Percentiles rank a stretch among this genome's conserved stretches.
phyloP scores from a whole-genome alignment of 192 early-diverging fungal species.

The Geosiphon pyriformis region DNA sequence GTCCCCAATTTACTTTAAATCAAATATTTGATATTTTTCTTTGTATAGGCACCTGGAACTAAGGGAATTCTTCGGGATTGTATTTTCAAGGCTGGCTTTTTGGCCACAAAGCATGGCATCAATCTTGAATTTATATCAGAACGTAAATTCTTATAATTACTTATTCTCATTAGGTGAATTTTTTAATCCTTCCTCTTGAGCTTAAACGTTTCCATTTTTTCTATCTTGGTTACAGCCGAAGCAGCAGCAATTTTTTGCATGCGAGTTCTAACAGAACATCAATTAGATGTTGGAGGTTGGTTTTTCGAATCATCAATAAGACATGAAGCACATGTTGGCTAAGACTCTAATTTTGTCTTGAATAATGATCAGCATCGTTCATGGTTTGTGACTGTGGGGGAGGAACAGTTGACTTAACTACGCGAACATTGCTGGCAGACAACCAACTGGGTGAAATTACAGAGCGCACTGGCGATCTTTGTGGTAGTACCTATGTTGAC shows the following conservation, averaged over 20 bases:
- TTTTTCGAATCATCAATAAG: background rate
- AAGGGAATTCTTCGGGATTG: constrained; percentile 49
- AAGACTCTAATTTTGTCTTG: no score
- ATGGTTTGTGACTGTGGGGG: constrained; percentile 56
- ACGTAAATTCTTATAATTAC: background rate
- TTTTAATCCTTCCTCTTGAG: background rate
- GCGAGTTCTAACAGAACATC: background rate
- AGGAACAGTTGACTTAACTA: constrained; percentile 53
- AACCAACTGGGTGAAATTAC: constrained; percentile 43
- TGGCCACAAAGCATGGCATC: constrained; percentile 16
- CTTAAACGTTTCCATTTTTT: background rate
- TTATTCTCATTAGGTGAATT: background rate
- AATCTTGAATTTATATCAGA: background rate
- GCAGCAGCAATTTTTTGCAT: constrained; percentile 5
- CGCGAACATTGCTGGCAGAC: constrained; percentile 26
- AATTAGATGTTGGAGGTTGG: background rate
- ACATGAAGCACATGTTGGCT: background rate
- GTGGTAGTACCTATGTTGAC: constrained; percentile 45
- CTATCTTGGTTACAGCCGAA: background rate
- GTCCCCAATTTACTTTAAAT: background rate
- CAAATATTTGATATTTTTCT: no score
- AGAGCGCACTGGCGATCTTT: constrained; percentile 43
- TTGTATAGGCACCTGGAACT: constrained; percentile 18
- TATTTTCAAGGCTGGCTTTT: constrained; percentile 43
- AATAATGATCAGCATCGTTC: constrained; percentile 38